Percentiles rank a stretch among this genome's conserved stretches.
Conservation (phyloP, 257 asterid genomes). For the Craterostigma plantagineum region DNA sequence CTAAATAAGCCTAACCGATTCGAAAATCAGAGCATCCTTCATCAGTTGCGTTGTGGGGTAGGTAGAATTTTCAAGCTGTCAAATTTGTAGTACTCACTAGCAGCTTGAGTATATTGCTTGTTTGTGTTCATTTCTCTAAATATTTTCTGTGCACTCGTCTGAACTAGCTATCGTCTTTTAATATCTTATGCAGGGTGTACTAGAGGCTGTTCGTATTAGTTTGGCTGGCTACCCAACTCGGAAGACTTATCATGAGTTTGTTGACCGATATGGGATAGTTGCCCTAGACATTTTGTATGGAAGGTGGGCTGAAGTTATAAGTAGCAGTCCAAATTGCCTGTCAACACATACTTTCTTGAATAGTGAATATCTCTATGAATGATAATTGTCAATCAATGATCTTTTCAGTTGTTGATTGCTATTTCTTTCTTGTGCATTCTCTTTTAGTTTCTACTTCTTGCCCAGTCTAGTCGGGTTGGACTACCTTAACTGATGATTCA, state of each 20-base stretch:
- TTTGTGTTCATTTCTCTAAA: too few relatives aligned
- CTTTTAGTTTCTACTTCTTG: neutral
- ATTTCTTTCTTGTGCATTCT: slow-evolving; percentile 4
- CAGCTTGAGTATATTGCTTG: too few relatives aligned
- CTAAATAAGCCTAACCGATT: slow-evolving; percentile 73
- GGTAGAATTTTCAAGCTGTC: slow-evolving; percentile 11
- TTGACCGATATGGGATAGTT: slow-evolving; percentile 83
- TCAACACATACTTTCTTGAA: too few relatives aligned
- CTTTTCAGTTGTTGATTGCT: slow-evolving; percentile 7
- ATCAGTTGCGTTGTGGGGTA: slow-evolving; percentile 99
- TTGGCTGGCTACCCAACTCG: slow-evolving; percentile 98
- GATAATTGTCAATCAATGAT: too few relatives aligned
- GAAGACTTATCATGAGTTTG: slow-evolving; percentile 85
- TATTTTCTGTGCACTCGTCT: slow-evolving; percentile 5
- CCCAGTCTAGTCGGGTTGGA: too few relatives aligned
- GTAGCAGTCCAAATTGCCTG: slow-evolving; percentile 2
- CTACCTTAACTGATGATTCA: too few relatives aligned
- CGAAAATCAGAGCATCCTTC: slow-evolving; percentile 80
- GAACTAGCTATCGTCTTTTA: neutral
- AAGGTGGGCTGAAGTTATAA: slow-evolving; percentile 30
- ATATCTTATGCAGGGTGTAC: slow-evolving; percentile 61
- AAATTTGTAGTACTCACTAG: too few relatives aligned
- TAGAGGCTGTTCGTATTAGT: slow-evolving; percentile 98
- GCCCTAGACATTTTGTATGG: slow-evolving; percentile 62
- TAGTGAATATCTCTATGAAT: too few relatives aligned